These are phyloP conservation scores for Taphrina pruni DNA, from an alignment of 1,139 yeast species.

Conservation along the genomic window DNA sequence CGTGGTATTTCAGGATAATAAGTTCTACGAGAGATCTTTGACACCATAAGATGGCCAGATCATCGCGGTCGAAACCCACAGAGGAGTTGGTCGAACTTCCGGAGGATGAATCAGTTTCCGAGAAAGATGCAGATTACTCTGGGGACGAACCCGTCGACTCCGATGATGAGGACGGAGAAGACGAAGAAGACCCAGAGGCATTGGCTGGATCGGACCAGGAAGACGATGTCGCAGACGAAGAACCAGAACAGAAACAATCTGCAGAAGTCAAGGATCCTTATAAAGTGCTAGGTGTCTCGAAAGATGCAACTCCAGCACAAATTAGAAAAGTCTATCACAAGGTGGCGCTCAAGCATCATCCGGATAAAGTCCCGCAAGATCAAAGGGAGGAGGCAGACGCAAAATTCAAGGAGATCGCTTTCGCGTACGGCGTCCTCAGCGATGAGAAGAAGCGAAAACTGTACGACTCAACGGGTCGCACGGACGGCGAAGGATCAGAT, in stretches of 20 bases:
- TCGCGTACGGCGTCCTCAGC: conserved; percentile 72
- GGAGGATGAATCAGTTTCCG: conserved; percentile 26
- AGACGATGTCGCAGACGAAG: conserved; percentile 19
- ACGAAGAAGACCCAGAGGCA: conserved; percentile 19
- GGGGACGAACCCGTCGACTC: conserved; percentile 25
- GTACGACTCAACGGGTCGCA: conserved; percentile 72
- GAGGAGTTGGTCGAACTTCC: conserved; percentile 38
- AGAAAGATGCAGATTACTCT: conserved; percentile 30
- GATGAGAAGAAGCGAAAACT: conserved; percentile 63
- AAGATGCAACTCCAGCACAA: conserved; percentile 58
- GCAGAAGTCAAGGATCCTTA: conserved; percentile 67
- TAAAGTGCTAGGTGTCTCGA: conserved; percentile 57
- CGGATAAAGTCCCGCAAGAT: conserved; percentile 67
- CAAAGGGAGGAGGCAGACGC: conserved; percentile 55
- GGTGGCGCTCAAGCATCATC: conserved; percentile 73
- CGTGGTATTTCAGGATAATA: background rate
- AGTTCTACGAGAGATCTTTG: background rate
- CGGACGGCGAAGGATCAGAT: conserved; percentile 59
- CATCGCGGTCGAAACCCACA: conserved; percentile 37
- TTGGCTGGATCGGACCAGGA: conserved; percentile 10
- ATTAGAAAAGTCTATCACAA: conserved; percentile 76
- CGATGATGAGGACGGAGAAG: conserved; percentile 14
- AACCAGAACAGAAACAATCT: background rate
- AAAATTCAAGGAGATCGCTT: conserved; percentile 72
- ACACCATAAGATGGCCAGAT: conserved; percentile 18